These are phyloP conservation scores for Pichia sp. DNA, from an alignment of 1,139 yeast genomes.

Conservation along the genomic window DNA sequence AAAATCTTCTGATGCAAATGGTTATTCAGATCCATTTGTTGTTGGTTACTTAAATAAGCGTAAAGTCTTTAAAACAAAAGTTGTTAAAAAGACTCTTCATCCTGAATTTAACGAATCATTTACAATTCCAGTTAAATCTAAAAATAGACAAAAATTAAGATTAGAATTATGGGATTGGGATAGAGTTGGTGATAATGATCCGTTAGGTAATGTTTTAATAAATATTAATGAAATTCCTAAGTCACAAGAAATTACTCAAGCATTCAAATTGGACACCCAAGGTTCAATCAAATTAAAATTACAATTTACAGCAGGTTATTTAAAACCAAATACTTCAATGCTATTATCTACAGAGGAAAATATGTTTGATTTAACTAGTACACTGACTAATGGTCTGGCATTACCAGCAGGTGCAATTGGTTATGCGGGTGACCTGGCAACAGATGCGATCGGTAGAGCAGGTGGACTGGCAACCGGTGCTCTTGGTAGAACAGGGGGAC, in stretches of 20 bases:
- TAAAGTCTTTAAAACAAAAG: slow-evolving; percentile 50
- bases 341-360: slow-evolving; percentile 28
- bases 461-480: background rate
- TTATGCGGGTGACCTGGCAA: slow-evolving; percentile 30
- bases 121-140: slow-evolving; percentile 55
- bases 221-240: slow-evolving; percentile 48
- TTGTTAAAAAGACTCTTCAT: slow-evolving; percentile 56
- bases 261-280: slow-evolving; percentile 50
- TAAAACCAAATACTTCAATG: slow-evolving; percentile 42
- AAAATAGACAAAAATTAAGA: slow-evolving; percentile 45
- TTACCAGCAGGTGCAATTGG: background rate
- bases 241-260: slow-evolving; percentile 39
- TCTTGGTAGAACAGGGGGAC: background rate
- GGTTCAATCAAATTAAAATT: slow-evolving; percentile 52
- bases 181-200: slow-evolving; percentile 59
- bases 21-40: slow-evolving; percentile 69
- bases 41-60: slow-evolving; percentile 47
- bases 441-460: slow-evolving; percentile 15
- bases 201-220: slow-evolving; percentile 46
- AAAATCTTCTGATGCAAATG: slow-evolving; percentile 58
- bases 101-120: slow-evolving; percentile 66
- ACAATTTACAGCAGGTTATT: slow-evolving; percentile 58
- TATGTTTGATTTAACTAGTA: background rate
- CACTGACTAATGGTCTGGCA: slow-evolving; percentile 1
- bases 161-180: slow-evolving; percentile 70